Percentiles rank a stretch among this genome's conserved stretches.
These are phyloP conservation scores for Phytophthora ohioensis DNA, from an alignment of 352 stramenopile genomes.

Conservation along the genomic window DNA sequence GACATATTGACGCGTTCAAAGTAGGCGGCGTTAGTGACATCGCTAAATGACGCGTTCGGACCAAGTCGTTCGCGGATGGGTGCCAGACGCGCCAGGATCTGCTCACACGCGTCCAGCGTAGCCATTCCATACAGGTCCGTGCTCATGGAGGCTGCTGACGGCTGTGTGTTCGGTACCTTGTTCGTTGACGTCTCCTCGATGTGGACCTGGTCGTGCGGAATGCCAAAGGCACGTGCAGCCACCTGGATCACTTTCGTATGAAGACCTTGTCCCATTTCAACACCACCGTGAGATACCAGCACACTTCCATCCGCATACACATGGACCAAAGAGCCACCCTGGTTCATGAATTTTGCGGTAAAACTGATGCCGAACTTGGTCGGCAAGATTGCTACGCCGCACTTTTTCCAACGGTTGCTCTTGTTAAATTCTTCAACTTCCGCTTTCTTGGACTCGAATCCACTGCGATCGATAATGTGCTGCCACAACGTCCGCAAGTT, in stretches of 20 bases:
- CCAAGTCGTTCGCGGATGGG: constrained; percentile 86
- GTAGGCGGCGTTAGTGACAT: constrained; percentile 91
- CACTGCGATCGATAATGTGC: constrained; percentile 68
- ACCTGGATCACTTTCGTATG: constrained; percentile 96
- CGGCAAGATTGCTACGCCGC: constrained; percentile 86
- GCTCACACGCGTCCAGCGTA: constrained; percentile 95
- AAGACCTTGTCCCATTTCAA: constrained; percentile 98
- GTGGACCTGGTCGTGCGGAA: constrained; percentile 93
- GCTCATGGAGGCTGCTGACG: constrained; percentile 95
- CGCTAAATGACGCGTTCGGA: constrained; percentile 74
- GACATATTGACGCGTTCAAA: constrained; percentile 94
- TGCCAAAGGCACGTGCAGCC: constrained; percentile 92
- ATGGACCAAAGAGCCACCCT: constrained; percentile 95
- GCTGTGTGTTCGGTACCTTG: constrained; percentile 95
- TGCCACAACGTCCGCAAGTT: constrained; percentile 92
- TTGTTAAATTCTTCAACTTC: constrained; percentile 91
- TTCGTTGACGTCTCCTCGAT: constrained; percentile 95
- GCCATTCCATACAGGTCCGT: constrained; percentile 98
- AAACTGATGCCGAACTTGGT: constrained; percentile 97
- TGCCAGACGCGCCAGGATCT: constrained; percentile 93
- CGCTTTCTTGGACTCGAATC: constrained; percentile 72
- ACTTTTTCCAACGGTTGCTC: constrained; percentile 92
- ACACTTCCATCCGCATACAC: constrained; percentile 97
- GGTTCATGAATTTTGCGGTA: constrained; percentile 98
- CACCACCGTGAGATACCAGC: constrained; percentile 95